Conservation (phyloP, 345 rosid species). For the Syzygium aqueum region DNA sequence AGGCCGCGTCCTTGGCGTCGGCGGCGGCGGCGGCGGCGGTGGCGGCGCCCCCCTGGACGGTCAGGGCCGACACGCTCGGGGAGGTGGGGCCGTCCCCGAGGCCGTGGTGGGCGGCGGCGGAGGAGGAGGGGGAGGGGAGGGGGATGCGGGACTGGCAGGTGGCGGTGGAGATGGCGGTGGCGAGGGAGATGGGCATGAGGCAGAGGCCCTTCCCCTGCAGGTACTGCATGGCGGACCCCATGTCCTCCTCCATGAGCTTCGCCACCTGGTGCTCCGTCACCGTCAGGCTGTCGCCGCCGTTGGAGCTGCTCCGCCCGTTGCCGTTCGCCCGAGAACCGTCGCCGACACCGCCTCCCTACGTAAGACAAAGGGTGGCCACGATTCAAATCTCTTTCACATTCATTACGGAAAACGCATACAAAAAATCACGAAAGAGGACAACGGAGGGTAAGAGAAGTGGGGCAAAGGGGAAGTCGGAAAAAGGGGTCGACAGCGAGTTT, state of each 20-base stretch:
- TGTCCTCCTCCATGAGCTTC: conserved; percentile 92
- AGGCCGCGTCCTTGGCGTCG: conserved; percentile 56
- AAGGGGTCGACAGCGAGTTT: neutral
- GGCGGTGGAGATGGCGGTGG: conserved; percentile 83
- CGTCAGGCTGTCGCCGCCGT: conserved; percentile 39
- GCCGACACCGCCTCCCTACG: conserved; percentile 38
- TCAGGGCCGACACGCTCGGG: conserved; percentile 66
- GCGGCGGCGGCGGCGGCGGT: conserved; percentile 13
- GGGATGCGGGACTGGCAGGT: conserved; percentile 42
- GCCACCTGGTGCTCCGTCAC: conserved; percentile 87
- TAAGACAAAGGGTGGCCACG: neutral
- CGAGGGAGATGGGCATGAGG: conserved; percentile 92
- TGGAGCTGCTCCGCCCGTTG: conserved; percentile 22
- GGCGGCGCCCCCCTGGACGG: conserved; percentile 44
- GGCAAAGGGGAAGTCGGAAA: neutral
- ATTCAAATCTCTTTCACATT: neutral
- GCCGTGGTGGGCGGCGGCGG: conserved; percentile 22
- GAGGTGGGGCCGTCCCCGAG: conserved; percentile 54
- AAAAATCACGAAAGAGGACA: neutral
- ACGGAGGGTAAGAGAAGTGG: neutral
- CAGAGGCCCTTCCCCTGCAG: conserved; percentile 96
- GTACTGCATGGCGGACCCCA: conserved; percentile 99
- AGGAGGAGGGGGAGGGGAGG: conserved; percentile 13
- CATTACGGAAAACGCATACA: neutral
- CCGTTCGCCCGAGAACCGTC: conserved; percentile 42